These are phyloP conservation scores for Terana coerulea DNA, from an alignment of 768 basidiomycete species.

Conservation along the genomic window DNA sequence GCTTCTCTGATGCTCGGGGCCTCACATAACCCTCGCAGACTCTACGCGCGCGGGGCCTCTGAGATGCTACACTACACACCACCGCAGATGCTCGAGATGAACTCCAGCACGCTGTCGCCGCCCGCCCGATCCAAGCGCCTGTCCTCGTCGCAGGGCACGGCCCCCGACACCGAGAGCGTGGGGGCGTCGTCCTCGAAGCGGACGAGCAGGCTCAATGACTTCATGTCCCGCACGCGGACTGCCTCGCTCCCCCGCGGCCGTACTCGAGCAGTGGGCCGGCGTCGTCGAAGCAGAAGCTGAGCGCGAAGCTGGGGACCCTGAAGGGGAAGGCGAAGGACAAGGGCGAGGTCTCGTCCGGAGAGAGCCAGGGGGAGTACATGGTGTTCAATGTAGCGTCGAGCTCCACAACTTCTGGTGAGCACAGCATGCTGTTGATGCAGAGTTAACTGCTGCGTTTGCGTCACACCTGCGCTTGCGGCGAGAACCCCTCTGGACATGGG, in stretches of 20 bases:
- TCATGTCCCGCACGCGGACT: conserved; percentile 14
- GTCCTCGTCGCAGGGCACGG: neutral
- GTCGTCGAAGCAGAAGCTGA: conserved; percentile 1
- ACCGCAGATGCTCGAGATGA: conserved; percentile 4
- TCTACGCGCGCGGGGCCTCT: neutral
- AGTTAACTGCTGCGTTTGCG: neutral
- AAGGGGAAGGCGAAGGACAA: conserved; percentile 6
- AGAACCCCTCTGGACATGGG: too few relatives aligned
- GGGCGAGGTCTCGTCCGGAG: neutral
- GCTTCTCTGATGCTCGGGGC: conserved; percentile 2
- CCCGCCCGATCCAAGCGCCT: neutral
- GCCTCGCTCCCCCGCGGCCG: conserved; percentile 13
- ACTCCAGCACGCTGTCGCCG: conserved; percentile 3
- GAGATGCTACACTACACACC: conserved; percentile 5
- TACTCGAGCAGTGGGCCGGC: conserved; percentile 9
- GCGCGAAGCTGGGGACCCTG: neutral
- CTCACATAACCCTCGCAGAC: neutral
- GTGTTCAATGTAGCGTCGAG: neutral
- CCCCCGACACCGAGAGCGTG: neutral
- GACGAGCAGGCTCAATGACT: conserved; percentile 14
- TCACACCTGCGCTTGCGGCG: neutral
- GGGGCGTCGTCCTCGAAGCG: conserved; percentile 3
- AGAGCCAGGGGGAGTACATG: neutral
- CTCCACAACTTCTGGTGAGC: conserved; percentile 7
- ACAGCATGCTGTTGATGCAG: neutral